phyloP scores from a whole-genome alignment of 140 eudicot genomes.

The Stevia rebaudiana region DNA sequence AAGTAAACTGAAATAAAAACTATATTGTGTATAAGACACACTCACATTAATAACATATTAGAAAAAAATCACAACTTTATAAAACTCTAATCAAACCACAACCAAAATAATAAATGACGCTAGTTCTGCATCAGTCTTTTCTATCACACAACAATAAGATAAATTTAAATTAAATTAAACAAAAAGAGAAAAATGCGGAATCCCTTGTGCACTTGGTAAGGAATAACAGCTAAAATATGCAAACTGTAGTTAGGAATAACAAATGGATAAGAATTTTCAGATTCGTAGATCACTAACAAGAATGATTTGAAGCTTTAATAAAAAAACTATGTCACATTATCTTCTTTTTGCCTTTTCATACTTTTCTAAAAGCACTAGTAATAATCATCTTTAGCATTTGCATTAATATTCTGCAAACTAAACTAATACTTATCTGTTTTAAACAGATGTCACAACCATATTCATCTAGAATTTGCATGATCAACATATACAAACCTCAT shows the following conservation, averaged over 20 bases:
- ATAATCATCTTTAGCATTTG: constrained; percentile 1
- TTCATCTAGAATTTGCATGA: constrained; percentile 10
- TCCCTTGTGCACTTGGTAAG: not conserved
- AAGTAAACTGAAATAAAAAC: not conserved
- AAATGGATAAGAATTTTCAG: not conserved
- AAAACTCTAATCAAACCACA: not conserved
- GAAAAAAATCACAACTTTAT: not conserved
- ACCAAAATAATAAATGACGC: constrained; percentile 1
- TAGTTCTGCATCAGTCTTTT: not conserved
- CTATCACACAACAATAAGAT: not conserved
- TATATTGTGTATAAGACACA: not conserved
- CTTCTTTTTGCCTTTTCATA: not conserved
- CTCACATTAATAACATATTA: not conserved
- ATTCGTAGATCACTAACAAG: not conserved
- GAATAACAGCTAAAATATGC: not conserved
- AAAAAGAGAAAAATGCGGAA: not conserved
- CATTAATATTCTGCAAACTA: not conserved
- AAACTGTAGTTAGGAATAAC: not conserved
- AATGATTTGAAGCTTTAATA: not conserved
- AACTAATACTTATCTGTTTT: constrained; percentile 8
- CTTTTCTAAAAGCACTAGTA: constrained; percentile 5
- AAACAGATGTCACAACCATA: not conserved
- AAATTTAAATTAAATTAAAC: not conserved
- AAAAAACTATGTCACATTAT: not conserved
- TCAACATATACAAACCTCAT: constrained; percentile 54